Evolutionary conservation across 306 rosid species (phyloP).

Genomic region (Nissolia schottii): DNA sequence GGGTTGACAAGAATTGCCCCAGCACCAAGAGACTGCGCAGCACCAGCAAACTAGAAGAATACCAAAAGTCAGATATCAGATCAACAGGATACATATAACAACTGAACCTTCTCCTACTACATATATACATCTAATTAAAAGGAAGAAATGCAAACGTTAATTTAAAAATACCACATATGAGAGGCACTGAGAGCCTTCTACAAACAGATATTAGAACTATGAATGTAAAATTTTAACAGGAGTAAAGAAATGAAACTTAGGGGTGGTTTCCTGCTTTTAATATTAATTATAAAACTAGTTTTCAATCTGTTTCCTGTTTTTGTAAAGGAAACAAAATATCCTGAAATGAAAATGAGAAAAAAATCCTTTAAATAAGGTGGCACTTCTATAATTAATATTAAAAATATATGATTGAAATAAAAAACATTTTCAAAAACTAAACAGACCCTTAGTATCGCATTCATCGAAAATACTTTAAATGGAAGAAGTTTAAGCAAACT

Average conservation of each 20-base stretch:
- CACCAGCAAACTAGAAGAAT: slow-evolving; percentile 84
- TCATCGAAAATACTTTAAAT: background rate
- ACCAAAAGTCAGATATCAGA: slow-evolving; percentile 13
- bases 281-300: no score
- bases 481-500: background rate
- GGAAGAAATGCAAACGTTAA: background rate
- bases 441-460: background rate
- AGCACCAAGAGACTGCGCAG: slow-evolving; percentile 97
- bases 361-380: no score
- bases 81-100: slow-evolving; percentile 1
- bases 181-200: background rate
- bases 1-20: slow-evolving; percentile 96
- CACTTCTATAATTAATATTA: no score
- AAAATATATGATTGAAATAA: no score
- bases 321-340: no score
- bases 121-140: background rate
- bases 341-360: no score
- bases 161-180: background rate
- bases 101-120: background rate
- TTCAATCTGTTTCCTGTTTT: no score
- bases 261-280: no score
- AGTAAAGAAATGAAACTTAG: slow-evolving; percentile 5
- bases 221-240: background rate
- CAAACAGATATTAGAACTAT: background rate
- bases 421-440: no score